phyloP scores from a whole-genome alignment of 1,284 basidiomycete species.

The Erythrobasidium hasegawianum region DNA sequence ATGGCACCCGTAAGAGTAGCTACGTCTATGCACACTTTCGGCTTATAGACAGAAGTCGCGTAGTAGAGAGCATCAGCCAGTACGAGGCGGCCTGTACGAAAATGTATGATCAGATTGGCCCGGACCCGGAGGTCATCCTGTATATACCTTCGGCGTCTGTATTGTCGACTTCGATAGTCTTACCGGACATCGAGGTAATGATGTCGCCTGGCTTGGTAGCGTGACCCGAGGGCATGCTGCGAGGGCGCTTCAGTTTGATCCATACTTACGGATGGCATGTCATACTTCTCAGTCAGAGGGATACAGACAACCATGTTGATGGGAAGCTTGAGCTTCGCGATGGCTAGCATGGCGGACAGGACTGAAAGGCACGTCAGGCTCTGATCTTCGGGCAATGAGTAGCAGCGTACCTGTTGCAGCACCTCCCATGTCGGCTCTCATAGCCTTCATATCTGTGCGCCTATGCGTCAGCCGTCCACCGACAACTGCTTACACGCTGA shows the following conservation, averaged over 20 bases:
- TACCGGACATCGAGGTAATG: slow-evolving; percentile 81
- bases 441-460: slow-evolving; percentile 54
- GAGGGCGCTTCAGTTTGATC: no score
- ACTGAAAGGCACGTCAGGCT: slow-evolving; percentile 50
- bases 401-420: slow-evolving; percentile 58
- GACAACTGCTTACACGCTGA: slow-evolving; percentile 47
- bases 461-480: slow-evolving; percentile 44
- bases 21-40: slow-evolving; percentile 77
- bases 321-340: slow-evolving; percentile 73
- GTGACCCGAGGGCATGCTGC: slow-evolving; percentile 66
- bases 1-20: slow-evolving; percentile 68
- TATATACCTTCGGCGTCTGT: slow-evolving; percentile 51
- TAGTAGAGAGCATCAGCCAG: slow-evolving; percentile 77
- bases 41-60: slow-evolving; percentile 69
- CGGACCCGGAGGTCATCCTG: not conserved
- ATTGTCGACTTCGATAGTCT: slow-evolving; percentile 81
- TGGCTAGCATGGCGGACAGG: slow-evolving; percentile 66
- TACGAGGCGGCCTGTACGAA: slow-evolving; percentile 74
- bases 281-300: slow-evolving; percentile 71
- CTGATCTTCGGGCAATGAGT: not conserved
- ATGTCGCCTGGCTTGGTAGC: slow-evolving; percentile 79
- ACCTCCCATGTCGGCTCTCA: slow-evolving; percentile 75
- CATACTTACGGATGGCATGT: no score
- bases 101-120: not conserved
- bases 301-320: slow-evolving; percentile 70